Base-by-base conservation (phyloP, 352 stramenopile species). In the Pythium myriotylum region DNA sequence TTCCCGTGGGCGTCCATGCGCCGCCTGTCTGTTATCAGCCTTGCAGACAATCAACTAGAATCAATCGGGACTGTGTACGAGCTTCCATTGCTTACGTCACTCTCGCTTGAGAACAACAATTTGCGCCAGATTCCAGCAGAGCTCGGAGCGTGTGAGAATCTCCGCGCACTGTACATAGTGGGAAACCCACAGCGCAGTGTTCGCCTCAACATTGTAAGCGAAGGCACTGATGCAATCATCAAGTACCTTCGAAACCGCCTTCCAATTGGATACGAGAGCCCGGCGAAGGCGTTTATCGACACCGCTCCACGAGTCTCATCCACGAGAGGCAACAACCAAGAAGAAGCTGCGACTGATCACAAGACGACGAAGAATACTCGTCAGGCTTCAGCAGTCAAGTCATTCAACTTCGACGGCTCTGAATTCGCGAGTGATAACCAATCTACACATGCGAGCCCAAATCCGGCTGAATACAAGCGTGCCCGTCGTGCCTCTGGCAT, bases 101-200 rank as follows among this genome's bases (percentile, higher is more conserved):
- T 96, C 0, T 90, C 82, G 17, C 67, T 94, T 20, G 79, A 92
- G 42, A 94, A 96, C 68, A 96, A 96, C 63, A 84, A 90, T 43
- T 58, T 96, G 7, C 76, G 75, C 8, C 74, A 90, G 82, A 91
- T 96, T 49, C 84, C 84, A 26, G 62, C 68, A 0, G 74, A 89
- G 33, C 70, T 96, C 22, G 79, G 81, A 22, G 68, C 74, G 2
- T 87, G 77, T 41, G 67, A 76, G 29, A 68, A 84, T 42, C 75
- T 96, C 3, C 68, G 73, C n/a, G 67, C 79, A 2, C 58, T 96
- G 5, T 77, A 84, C 22, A 59, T 94, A 17, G 59, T 54, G 54
- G 87, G 85, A 32, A 96, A 96, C 59, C 86, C 87, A 1, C 85
- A 94, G 65, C 81, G 86, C 33, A 75, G 72, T 50, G 79, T 96